Conservation (phyloP, 1,284 basidiomycete species). For the Cutaneotrichosporon sp. region DNA sequence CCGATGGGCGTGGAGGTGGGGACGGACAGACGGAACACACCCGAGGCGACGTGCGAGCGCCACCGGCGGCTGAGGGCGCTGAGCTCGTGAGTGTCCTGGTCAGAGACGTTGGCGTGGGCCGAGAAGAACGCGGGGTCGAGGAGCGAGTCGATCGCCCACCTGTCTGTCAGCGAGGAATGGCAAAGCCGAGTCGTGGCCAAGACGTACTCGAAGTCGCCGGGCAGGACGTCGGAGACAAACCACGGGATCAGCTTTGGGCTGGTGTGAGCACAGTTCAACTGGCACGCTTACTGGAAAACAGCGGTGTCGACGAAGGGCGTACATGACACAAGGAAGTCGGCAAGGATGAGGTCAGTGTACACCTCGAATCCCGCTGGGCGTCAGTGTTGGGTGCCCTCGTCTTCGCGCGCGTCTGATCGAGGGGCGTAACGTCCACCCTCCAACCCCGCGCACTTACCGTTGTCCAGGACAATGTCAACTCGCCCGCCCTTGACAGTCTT, state of each 20-base stretch:
- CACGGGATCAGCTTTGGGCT: constrained; percentile 81
- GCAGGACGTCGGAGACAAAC: constrained; percentile 91
- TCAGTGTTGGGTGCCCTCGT: not conserved
- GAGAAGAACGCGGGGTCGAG: constrained; percentile 60
- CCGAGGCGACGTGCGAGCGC: constrained; percentile 67
- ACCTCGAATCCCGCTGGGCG: constrained; percentile 85
- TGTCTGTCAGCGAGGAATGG: constrained; percentile 16
- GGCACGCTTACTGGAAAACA: constrained; percentile 75
- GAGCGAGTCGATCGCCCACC: constrained; percentile 57
- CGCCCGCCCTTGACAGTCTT: constrained; percentile 61
- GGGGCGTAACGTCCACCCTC: too few species aligned
- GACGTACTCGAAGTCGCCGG: constrained; percentile 66
- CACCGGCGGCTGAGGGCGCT: constrained; percentile 69
- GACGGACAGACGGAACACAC: constrained; percentile 73
- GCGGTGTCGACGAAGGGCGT: constrained; percentile 79
- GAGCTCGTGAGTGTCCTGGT: constrained; percentile 53
- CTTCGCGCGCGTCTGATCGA: too few species aligned
- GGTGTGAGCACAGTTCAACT: not conserved
- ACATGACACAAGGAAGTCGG: constrained; percentile 87
- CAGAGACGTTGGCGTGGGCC: constrained; percentile 57
- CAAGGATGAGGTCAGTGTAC: constrained; percentile 91
- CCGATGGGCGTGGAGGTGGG: constrained; percentile 68
- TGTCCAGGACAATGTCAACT: constrained; percentile 90
- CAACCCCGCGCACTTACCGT: constrained; percentile 72
- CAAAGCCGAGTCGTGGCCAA: constrained; percentile 4